phyloP scores from a whole-genome alignment of 2,329 filamentous ascomycete genomes.

The Talaromyces atroroseus region DNA sequence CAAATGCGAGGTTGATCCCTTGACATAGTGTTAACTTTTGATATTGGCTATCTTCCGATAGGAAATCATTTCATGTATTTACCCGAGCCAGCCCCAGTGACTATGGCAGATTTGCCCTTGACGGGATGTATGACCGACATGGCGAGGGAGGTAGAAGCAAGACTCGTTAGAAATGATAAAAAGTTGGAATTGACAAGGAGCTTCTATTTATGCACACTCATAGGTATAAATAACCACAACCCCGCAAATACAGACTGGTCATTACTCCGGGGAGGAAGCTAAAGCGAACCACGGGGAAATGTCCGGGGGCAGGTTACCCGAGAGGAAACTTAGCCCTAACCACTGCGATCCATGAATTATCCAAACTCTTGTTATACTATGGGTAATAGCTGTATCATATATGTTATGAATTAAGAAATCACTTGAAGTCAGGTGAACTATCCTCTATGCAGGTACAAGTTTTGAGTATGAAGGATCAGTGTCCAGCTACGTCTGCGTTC shows the following conservation, averaged over 20 bases:
- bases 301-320: conserved; percentile 32
- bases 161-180: background rate
- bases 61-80: conserved; percentile 15
- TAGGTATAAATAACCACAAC: background rate
- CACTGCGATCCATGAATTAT: background rate
- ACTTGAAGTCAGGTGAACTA: too few relatives aligned
- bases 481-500: background rate
- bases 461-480: background rate
- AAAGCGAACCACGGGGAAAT: conserved; percentile 3
- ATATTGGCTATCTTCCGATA: background rate
- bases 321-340: conserved; percentile 38
- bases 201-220: background rate
- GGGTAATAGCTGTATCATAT: too few relatives aligned
- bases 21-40: background rate
- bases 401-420: too few relatives aligned
- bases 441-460: background rate
- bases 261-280: conserved; percentile 1
- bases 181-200: too few relatives aligned
- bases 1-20: conserved; percentile 46
- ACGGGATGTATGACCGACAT: conserved; percentile 36
- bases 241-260: background rate
- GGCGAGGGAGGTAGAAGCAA: background rate
- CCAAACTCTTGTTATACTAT: too few relatives aligned
- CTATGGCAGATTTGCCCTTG: conserved; percentile 46
- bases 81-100: conserved; percentile 53